Base-by-base conservation (phyloP, 306 rosid species). In the Glycine latifolia region DNA sequence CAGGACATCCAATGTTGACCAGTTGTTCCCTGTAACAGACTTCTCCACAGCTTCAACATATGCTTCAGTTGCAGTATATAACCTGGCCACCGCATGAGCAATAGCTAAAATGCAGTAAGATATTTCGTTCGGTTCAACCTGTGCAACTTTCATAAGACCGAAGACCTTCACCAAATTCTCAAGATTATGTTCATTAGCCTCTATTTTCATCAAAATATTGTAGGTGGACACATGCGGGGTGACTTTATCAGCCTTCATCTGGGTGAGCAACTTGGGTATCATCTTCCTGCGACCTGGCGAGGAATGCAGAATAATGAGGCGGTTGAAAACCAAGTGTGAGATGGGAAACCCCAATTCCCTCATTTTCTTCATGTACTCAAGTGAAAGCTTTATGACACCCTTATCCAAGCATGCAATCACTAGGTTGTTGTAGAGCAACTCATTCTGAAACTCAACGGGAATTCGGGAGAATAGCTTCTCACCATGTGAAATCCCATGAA, bases 121-220 rank as follows among this genome's bases (percentile, higher is more conserved):
- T 77, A 95, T 86, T 82, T 95, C 99, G 87, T 89, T 89, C 4
- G 98, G 98, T 58, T 95, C 97, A 15, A 95, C 91, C 6, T 83
- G 83, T 14, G 70, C 88, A 72, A 65, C 82, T 75, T 91, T 93
- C 98, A 95, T 95, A 16, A 85, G 88, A 17, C 82, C 10, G 58
- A 79, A 89, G 17, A 89, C 88, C 87, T 85, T 93, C 89, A 86
- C 79, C 90, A 93, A 65, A 67, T 89, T 89, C 56, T 93, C 94
- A 71, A 91, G 76, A 75, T 88, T 83, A 86, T 95, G 93, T 65
- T 95, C 96, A 52, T 82, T 93, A 17, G 96, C 94, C 84, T 95
- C 97, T 26, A 95, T 87, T 89, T 95, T 95, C 99, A 95, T 90
- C 81, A 93, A 91, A 86, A 95, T 95, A 77, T 95, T 95, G 72